A percentile compares a stretch with the other conserved stretches of the same genome.
Evolutionary conservation across 495 filamentous ascomycete genomes (phyloP).

Genomic region (Lichenothelia convexa): DNA sequence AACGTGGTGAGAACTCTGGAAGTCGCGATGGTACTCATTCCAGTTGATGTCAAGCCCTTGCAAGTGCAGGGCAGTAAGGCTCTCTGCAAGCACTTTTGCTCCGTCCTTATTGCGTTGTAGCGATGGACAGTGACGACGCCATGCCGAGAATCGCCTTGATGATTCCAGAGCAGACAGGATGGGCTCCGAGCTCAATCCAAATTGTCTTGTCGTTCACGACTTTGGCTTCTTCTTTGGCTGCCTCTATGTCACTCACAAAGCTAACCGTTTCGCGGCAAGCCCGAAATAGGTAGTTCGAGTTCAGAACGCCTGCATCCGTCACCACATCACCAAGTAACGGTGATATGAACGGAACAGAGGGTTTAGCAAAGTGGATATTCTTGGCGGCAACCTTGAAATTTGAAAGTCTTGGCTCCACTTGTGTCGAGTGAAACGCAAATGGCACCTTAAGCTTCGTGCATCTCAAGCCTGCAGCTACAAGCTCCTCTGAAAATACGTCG

Average conservation of each 20-base stretch:
- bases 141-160: constrained; percentile 11
- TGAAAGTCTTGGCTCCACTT: constrained; percentile 14
- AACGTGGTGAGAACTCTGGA: constrained; percentile 37
- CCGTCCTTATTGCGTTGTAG: constrained; percentile 36
- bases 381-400: constrained; percentile 6
- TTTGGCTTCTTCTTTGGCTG: constrained; percentile 31
- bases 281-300: constrained; percentile 38
- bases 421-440: constrained; percentile 12
- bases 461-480: constrained; percentile 1
- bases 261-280: constrained; percentile 59
- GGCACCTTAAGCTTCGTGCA: constrained; percentile 6
- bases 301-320: constrained; percentile 5
- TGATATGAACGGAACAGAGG: constrained; percentile 13
- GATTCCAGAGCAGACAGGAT: constrained; percentile 12
- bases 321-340: constrained; percentile 12
- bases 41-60: constrained; percentile 53
- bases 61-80: constrained; percentile 40
- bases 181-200: constrained; percentile 16
- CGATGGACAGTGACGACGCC: constrained; percentile 33
- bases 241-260: constrained; percentile 45
- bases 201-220: constrained; percentile 8
- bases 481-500: constrained; percentile 3
- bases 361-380: constrained; percentile 6
- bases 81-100: constrained; percentile 41
- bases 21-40: constrained; percentile 65